Percentiles rank a stretch among this genome's conserved stretches.
phyloP scores from a whole-genome alignment of 139 green algal genomes.

The Eudorina sp. region DNA sequence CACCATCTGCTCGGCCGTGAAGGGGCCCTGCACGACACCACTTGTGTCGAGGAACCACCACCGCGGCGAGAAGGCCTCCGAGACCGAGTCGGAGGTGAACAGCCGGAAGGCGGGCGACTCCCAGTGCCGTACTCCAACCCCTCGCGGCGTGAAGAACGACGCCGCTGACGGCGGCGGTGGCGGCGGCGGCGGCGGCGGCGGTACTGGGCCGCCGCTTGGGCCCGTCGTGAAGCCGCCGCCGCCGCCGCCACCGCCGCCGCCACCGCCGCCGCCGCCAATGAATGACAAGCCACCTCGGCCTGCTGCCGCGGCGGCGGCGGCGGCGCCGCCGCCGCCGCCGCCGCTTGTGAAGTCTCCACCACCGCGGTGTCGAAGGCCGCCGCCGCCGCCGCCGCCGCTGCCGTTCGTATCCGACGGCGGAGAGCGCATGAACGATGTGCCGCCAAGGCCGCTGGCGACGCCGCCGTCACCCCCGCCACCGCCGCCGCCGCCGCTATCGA shows the following conservation, averaged over 20 bases:
- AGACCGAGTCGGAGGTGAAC: slow-evolving; percentile 33
- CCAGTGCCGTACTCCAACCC: slow-evolving; percentile 5
- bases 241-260: not conserved
- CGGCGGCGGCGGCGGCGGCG: not conserved
- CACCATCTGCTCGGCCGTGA: slow-evolving; percentile 43
- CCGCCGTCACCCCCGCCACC: not conserved
- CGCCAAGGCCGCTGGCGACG: not conserved
- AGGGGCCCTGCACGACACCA: slow-evolving; percentile 16
- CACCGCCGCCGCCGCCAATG: not conserved
- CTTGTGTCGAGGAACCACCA: slow-evolving; percentile 33
- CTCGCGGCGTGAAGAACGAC: slow-evolving; percentile 33
- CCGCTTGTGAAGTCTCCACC: not conserved
- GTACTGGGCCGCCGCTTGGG: not conserved
- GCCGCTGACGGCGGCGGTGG: not conserved
- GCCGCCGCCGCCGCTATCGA: slow-evolving; percentile 2
- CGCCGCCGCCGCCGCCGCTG: not conserved
- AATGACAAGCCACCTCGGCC: no score
- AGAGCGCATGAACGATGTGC: not conserved
- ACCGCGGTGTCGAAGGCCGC: not conserved
- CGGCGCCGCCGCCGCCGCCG: no score
- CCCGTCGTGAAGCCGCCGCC: not conserved
- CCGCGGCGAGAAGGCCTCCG: not conserved
- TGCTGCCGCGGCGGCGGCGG: no score
- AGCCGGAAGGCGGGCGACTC: slow-evolving; percentile 41
- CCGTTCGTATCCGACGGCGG: not conserved